These are phyloP conservation scores for Paecilomyces dactylethromorphus DNA, from an alignment of 2,329 filamentous ascomycete genomes.

Conservation along the genomic window DNA sequence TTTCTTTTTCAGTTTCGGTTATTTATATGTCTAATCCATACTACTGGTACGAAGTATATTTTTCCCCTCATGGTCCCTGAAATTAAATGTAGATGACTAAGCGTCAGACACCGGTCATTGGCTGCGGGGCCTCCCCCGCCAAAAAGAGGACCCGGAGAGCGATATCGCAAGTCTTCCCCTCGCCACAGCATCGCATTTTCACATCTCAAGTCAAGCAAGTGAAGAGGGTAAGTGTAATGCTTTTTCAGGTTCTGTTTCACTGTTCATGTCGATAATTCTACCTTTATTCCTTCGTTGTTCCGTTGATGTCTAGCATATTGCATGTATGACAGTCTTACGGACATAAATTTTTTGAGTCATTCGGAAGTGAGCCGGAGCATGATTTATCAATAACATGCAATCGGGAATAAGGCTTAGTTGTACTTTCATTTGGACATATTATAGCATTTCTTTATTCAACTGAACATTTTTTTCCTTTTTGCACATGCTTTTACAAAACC, in stretches of 20 bases:
- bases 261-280: background rate
- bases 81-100: constrained; percentile 16
- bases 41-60: background rate
- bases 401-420: background rate
- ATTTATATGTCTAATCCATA: background rate
- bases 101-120: constrained; percentile 12
- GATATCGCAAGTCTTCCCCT: constrained; percentile 26
- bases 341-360: background rate
- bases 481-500: background rate
- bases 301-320: background rate
- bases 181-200: constrained; percentile 15
- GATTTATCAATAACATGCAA: background rate
- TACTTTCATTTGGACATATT: background rate
- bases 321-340: background rate
- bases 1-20: too few relatives aligned
- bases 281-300: constrained; percentile 2
- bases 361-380: background rate
- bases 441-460: background rate
- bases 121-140: constrained; percentile 8
- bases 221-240: constrained; percentile 14
- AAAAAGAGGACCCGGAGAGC: constrained; percentile 7
- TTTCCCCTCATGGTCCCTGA: background rate
- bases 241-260: background rate
- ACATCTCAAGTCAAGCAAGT: constrained; percentile 6
- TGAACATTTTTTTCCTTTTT: background rate